phyloP scores from a whole-genome alignment of 441 rosid genomes.

The Populus hybrid region DNA sequence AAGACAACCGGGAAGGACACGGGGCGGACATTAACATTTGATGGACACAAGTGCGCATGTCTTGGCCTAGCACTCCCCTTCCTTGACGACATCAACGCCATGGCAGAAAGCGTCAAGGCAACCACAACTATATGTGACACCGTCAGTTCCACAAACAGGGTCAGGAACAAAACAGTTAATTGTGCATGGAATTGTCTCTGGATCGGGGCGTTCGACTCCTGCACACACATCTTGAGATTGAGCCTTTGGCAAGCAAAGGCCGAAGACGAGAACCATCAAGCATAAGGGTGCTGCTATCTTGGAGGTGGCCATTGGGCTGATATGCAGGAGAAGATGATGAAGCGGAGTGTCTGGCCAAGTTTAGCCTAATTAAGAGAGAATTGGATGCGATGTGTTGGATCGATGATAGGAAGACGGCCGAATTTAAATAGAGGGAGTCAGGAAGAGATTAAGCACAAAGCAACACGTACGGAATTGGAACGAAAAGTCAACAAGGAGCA shows the following conservation, averaged over 20 bases:
- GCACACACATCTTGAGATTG: conserved; percentile 1
- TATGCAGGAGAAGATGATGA: neutral
- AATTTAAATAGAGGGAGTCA: no score
- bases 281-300: conserved; percentile 9
- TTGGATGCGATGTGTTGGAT: no score
- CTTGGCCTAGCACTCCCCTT: neutral
- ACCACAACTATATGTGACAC: neutral
- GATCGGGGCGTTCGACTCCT: neutral
- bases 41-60: neutral
- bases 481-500: no score
- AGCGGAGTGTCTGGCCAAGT: neutral
- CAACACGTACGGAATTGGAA: no score
- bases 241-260: neutral
- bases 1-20: neutral
- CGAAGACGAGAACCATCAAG: neutral
- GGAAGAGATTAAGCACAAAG: no score
- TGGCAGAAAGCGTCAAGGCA: neutral
- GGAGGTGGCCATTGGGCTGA: neutral
- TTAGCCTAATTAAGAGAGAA: no score
- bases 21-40: neutral
- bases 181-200: neutral
- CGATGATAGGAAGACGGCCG: no score
- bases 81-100: neutral
- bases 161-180: neutral
- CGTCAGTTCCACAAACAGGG: neutral